Evolutionary conservation across 2,329 filamentous ascomycete species (phyloP).

Genomic region (Ambrosiella beaveri): DNA sequence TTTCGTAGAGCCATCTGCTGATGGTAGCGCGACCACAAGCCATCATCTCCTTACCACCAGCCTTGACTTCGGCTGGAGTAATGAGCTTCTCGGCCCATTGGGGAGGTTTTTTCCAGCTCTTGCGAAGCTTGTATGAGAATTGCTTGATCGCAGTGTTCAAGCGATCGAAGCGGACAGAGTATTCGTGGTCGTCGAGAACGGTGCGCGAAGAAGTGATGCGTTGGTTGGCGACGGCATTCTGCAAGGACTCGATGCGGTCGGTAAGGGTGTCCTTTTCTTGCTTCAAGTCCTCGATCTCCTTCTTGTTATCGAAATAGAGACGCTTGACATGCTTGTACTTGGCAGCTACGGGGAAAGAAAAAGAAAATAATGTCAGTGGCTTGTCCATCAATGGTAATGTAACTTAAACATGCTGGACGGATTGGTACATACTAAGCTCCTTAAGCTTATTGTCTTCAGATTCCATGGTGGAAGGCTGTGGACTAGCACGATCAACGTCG

Average conservation of each 20-base stretch:
- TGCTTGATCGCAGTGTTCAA: constrained; percentile 91
- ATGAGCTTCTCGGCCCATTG: constrained; percentile 63
- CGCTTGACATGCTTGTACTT: constrained; percentile 99
- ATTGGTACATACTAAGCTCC: constrained; percentile 32
- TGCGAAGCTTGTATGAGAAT: constrained; percentile 86
- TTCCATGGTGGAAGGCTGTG: constrained; percentile 31
- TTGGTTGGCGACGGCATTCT: constrained; percentile 95
- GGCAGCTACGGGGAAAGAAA: constrained; percentile 38
- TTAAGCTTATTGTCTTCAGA: constrained; percentile 39
- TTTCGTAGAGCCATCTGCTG: constrained; percentile 74
- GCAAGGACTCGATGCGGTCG: constrained; percentile 74
- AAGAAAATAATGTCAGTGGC: constrained; percentile 12
- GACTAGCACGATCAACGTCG: constrained; percentile 37
- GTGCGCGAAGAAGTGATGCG: constrained; percentile 87
- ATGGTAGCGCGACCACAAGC: constrained; percentile 81
- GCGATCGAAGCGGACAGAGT: constrained; percentile 71
- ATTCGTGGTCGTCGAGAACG: constrained; percentile 88
- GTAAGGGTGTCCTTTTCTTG: constrained; percentile 73
- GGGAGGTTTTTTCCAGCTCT: constrained; percentile 75
- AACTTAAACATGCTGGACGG: constrained; percentile 1
- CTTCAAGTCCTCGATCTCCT: constrained; percentile 81
- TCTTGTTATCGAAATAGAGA: constrained; percentile 90
- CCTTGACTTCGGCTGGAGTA: constrained; percentile 68
- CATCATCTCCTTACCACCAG: constrained; percentile 95
- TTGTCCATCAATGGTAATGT: constrained; percentile 2